phyloP scores from a whole-genome alignment of 805 yeast genomes.

The Sugiyamaella lignohabitans region DNA sequence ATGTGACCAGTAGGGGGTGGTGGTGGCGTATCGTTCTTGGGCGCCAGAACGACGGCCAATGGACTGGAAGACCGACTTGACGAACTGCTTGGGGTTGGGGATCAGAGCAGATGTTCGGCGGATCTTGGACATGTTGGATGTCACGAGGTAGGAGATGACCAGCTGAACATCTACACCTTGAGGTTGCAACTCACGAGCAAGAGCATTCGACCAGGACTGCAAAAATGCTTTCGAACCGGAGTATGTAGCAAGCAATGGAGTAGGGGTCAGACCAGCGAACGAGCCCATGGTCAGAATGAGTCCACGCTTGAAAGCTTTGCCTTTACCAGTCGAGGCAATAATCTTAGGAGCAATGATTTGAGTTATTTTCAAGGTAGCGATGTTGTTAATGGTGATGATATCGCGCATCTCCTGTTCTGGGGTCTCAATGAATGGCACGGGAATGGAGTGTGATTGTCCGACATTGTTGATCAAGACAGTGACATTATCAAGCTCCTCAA shows the following conservation, averaged over 20 bases:
- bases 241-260: constrained; percentile 87
- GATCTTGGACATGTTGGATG: constrained; percentile 93
- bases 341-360: constrained; percentile 73
- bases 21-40: constrained; percentile 78
- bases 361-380: constrained; percentile 78
- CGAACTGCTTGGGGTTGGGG: constrained; percentile 80
- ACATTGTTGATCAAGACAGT: constrained; percentile 85
- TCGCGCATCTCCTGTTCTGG: constrained; percentile 62
- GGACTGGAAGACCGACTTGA: constrained; percentile 56
- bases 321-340: constrained; percentile 41
- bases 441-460: constrained; percentile 90
- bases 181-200: constrained; percentile 73
- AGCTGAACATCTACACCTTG: constrained; percentile 78
- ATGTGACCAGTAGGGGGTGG: constrained; percentile 91
- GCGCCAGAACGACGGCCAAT: constrained; percentile 89
- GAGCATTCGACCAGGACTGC: constrained; percentile 86
- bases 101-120: constrained; percentile 65
- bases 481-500: constrained; percentile 40
- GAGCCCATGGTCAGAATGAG: constrained; percentile 93
- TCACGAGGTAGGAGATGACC: constrained; percentile 79
- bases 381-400: constrained; percentile 79
- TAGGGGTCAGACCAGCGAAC: constrained; percentile 88
- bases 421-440: constrained; percentile 87
- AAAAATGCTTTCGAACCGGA: constrained; percentile 95
- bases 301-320: constrained; percentile 41